These are phyloP conservation scores for Diplocarpon rosae DNA, from an alignment of 2,329 filamentous ascomycete genomes.

Conservation along the genomic window DNA sequence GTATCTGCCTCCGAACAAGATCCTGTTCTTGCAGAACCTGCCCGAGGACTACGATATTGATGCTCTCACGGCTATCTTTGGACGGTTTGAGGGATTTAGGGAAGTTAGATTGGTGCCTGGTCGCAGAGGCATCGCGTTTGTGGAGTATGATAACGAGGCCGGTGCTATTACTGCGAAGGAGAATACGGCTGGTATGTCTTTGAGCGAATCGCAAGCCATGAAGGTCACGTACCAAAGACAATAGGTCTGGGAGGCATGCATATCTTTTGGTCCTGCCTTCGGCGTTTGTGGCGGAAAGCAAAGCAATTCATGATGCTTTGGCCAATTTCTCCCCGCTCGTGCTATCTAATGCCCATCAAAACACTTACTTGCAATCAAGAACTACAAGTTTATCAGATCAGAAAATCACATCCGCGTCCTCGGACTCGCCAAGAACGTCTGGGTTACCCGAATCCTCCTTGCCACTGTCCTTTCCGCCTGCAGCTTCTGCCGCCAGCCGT, in stretches of 20 bases:
- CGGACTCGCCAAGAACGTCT: conserved; percentile 63
- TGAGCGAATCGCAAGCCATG: conserved; percentile 69
- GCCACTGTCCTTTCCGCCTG: conserved; percentile 37
- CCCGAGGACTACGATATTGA: conserved; percentile 81
- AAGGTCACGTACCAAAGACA: conserved; percentile 96
- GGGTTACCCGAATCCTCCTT: conserved; percentile 36
- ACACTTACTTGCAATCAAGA: conserved; percentile 11
- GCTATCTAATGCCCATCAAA: conserved; percentile 18
- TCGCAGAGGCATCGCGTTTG: conserved; percentile 81
- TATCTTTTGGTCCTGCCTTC: not conserved
- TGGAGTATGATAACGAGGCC: conserved; percentile 86
- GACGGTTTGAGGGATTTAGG: conserved; percentile 83
- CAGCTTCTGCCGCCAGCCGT: conserved; percentile 30
- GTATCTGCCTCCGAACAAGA: conserved; percentile 95
- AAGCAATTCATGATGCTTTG: conserved; percentile 8
- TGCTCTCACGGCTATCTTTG: conserved; percentile 68
- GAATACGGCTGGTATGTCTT: conserved; percentile 72
- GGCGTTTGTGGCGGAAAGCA: conserved; percentile 3
- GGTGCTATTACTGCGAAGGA: conserved; percentile 92
- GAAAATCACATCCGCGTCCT: conserved; percentile 82
- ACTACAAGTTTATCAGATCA: conserved; percentile 29
- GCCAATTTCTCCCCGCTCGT: conserved; percentile 19
- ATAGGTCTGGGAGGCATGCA: conserved; percentile 32
- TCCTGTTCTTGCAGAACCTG: conserved; percentile 85
- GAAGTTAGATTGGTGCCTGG: conserved; percentile 86